These are phyloP conservation scores for Clonostachys solani DNA, from an alignment of 2,329 filamentous ascomycete genomes.

Conservation along the genomic window DNA sequence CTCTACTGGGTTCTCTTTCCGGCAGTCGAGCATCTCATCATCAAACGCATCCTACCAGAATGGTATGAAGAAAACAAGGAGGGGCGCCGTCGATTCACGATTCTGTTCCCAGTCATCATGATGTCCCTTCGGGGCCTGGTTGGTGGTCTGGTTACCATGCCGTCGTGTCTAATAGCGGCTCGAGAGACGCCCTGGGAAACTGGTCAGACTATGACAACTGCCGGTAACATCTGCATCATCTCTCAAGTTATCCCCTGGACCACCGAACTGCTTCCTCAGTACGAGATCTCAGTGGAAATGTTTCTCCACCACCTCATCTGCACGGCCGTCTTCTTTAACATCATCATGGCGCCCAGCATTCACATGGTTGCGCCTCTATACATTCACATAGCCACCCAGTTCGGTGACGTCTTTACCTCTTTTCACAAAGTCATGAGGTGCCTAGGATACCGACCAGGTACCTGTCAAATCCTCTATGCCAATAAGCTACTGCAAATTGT, in stretches of 20 bases:
- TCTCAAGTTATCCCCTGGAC: slow-evolving; percentile 15
- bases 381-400: slow-evolving; percentile 14
- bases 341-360: slow-evolving; percentile 4
- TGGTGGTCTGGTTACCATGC: slow-evolving; percentile 2
- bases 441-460: slow-evolving; percentile 6
- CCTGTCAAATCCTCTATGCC: slow-evolving; percentile 8
- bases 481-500: slow-evolving; percentile 7
- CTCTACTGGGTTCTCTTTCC: slow-evolving; percentile 13
- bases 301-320: slow-evolving; percentile 16
- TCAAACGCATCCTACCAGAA: slow-evolving; percentile 5
- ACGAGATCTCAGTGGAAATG: slow-evolving; percentile 10
- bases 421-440: slow-evolving; percentile 10
- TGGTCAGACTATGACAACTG: slow-evolving; percentile 7
- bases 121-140: slow-evolving; percentile 7
- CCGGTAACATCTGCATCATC: slow-evolving; percentile 13
- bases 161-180: slow-evolving; percentile 10
- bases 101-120: slow-evolving; percentile 9
- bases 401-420: slow-evolving; percentile 13
- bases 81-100: background rate
- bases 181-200: slow-evolving; percentile 12
- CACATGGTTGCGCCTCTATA: slow-evolving; percentile 10
- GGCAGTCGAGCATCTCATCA: slow-evolving; percentile 4
- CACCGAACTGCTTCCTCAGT: slow-evolving; percentile 8
- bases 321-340: slow-evolving; percentile 11
- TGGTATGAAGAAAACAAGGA: slow-evolving; percentile 8